Base-by-base conservation (phyloP, 2,329 filamentous ascomycete genomes). In the Talaromyces funiculosus region DNA sequence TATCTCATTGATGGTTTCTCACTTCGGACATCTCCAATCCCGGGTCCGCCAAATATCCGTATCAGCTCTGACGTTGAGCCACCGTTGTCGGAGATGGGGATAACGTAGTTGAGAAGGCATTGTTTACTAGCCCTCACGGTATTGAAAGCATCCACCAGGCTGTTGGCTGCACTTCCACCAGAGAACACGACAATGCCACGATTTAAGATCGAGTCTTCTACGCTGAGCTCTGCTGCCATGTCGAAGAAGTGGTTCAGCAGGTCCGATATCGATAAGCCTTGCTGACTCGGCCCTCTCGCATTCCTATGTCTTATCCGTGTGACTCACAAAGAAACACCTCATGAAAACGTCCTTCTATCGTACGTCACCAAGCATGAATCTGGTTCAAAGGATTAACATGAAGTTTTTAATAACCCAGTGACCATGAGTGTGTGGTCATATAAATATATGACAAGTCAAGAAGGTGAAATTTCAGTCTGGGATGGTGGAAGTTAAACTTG, bases 81-180 rank as follows among this genome's bases (percentile, higher is more conserved):
- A 53, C 93, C 93, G 75, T 97, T 97, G 77, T 97, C 93, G 65
- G 90, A 94, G 72, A 97, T 96, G 37, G 93, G 93, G 57, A 97
- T 96, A 62, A 97, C 86, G 73, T 96, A 95, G 75, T 85, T 90
- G 43, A 95, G 77, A 2, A 82, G 79, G 69, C 88, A 89, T 42
- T 82, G 76, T 63, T 88, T 89, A 67, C 82, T 86, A 64, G 86
- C 75, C 12, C 84, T 80, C 35, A 90, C 80, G 18, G 78, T 77
- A 61, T 81, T 87, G 75, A 97, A 97, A 10, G 96, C 90, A 72
- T 97, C 93, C 42, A 97, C 93, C 4, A 97, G 83, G 69, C 84
- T 95, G 72, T 97, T 97, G 5, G 93, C 92, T n/a, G 92, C 93
- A 66, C 90, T 96, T 57, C 92, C 92, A 40, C 92, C 92, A 0